phyloP scores from a whole-genome alignment of 805 yeast genomes.

The Blastobotrys parvus region DNA sequence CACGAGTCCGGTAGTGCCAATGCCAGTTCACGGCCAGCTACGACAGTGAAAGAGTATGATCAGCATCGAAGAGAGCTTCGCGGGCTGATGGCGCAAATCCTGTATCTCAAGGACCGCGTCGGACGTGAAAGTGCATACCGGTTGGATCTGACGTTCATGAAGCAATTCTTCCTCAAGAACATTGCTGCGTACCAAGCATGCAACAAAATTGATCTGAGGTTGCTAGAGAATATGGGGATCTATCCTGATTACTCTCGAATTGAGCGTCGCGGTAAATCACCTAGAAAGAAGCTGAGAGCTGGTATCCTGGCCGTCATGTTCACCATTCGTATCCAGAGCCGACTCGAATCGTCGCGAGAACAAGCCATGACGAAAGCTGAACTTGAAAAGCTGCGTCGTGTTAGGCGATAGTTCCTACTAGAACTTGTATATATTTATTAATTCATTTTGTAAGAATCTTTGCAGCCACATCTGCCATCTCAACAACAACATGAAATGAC shows the following conservation, averaged over 20 bases:
- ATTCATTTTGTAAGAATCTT: no score
- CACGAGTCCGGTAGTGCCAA: no score
- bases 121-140: constrained; percentile 17
- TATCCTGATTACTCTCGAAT: constrained; percentile 20
- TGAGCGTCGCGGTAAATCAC: neutral
- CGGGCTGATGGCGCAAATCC: constrained; percentile 16
- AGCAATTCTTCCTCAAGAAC: constrained; percentile 23
- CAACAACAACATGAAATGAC: neutral
- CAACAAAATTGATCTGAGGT: constrained; percentile 22
- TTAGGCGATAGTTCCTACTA: neutral
- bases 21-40: no score
- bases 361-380: neutral
- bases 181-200: constrained; percentile 24
- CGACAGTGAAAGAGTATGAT: neutral
- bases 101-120: constrained; percentile 15
- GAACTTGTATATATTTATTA: no score
- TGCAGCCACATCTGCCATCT: neutral
- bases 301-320: constrained; percentile 26
- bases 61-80: neutral
- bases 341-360: constrained; percentile 10
- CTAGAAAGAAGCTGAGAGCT: constrained; percentile 17
- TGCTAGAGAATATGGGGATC: constrained; percentile 24
- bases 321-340: constrained; percentile 20
- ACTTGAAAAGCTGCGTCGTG: neutral
- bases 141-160: constrained; percentile 27